Evolutionary conservation across 2,329 filamentous ascomycete genomes (phyloP).

Genomic region (Penicillium decumbens): DNA sequence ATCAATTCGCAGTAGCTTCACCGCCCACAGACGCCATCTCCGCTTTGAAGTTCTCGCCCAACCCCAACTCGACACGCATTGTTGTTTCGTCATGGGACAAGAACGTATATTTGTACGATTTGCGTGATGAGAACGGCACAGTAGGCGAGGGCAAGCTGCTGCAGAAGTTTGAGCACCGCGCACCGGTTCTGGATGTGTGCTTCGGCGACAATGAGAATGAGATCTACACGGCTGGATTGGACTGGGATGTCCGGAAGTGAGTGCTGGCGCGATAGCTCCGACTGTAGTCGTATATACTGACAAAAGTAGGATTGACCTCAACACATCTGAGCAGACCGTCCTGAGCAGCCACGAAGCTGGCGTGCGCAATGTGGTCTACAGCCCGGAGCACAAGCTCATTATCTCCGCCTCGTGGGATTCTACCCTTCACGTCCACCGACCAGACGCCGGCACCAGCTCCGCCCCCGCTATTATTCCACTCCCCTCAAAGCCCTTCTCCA

Average conservation of each 20-base stretch:
- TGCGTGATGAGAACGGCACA: constrained; percentile 51
- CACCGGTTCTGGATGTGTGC: constrained; percentile 85
- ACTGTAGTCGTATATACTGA: constrained; percentile 48
- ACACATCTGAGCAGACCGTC: constrained; percentile 65
- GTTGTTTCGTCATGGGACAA: constrained; percentile 95
- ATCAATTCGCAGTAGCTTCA: constrained; percentile 77
- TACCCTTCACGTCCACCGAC: constrained; percentile 77
- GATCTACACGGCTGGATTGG: constrained; percentile 80
- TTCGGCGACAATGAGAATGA: constrained; percentile 79
- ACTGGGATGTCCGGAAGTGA: constrained; percentile 77
- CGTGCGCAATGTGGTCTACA: constrained; percentile 81
- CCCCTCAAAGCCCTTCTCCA: constrained; percentile 82
- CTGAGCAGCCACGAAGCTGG: constrained; percentile 74
- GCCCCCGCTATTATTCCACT: constrained; percentile 63
- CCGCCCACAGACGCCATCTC: constrained; percentile 85
- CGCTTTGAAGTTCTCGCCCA: constrained; percentile 75
- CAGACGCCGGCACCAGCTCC: constrained; percentile 44
- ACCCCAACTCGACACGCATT: constrained; percentile 67
- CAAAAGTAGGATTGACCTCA: constrained; percentile 59
- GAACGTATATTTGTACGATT: constrained; percentile 84
- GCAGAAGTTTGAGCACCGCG: constrained; percentile 71
- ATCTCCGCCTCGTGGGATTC: constrained; percentile 92
- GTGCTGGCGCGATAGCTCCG: constrained; percentile 16
- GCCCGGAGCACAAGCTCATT: constrained; percentile 67
- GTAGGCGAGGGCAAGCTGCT: constrained; percentile 60